These are phyloP conservation scores for Lepiota brunneoincarnata DNA, from an alignment of 768 basidiomycete species.

Conservation along the genomic window DNA sequence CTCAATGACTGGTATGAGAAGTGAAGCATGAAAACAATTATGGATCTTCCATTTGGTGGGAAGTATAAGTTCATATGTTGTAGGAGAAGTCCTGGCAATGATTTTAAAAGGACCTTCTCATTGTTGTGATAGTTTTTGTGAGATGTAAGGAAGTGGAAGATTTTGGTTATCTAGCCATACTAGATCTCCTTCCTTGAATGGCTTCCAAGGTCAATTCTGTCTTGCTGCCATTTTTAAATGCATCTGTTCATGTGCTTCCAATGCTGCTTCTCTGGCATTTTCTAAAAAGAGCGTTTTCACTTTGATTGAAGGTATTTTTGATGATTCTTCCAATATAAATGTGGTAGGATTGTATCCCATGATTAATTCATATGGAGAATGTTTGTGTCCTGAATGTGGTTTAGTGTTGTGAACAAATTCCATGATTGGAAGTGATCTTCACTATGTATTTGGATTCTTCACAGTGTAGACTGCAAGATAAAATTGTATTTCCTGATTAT, in stretches of 20 bases:
- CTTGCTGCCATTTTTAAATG: constrained; percentile 2
- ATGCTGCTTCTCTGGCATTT: constrained; percentile 12
- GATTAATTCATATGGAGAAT: constrained; percentile 21
- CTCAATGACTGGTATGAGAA: constrained; percentile 12
- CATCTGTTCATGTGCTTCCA: constrained; percentile 14
- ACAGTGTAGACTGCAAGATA: constrained; percentile 19
- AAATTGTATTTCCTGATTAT: constrained; percentile 21
- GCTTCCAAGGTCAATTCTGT: background rate
- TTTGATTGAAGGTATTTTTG: constrained; percentile 3
- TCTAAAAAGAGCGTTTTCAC: constrained; percentile 3
- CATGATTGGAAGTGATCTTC: background rate
- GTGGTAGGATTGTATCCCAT: constrained; percentile 8
- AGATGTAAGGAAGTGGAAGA: background rate
- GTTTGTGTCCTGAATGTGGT: constrained; percentile 10
- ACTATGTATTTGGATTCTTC: constrained; percentile 16
- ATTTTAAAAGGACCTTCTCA: background rate
- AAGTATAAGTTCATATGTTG: background rate
- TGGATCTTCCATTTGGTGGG: background rate
- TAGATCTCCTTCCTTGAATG: constrained; percentile 9
- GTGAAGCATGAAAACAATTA: background rate
- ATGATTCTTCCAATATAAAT: constrained; percentile 1
- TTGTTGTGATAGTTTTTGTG: constrained; percentile 1
- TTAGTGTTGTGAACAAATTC: constrained; percentile 20
- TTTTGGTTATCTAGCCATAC: background rate
- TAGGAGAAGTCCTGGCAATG: background rate